phyloP scores from a whole-genome alignment of 306 rosid species.

The Castanopsis chinensis region DNA sequence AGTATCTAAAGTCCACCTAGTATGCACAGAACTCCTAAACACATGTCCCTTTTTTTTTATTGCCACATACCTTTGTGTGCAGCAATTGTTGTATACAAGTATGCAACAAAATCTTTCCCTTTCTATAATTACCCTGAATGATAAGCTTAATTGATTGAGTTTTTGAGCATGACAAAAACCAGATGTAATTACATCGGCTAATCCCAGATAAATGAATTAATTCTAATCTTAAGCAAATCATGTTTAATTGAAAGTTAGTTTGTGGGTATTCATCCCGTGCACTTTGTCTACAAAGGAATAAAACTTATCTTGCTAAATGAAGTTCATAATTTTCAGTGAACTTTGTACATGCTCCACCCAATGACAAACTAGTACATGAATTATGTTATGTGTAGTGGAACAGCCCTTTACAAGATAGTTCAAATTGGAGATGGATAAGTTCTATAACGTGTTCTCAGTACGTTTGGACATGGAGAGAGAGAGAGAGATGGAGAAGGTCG shows the following conservation, averaged over 20 bases:
- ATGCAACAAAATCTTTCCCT: too few species aligned
- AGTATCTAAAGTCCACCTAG: too few species aligned
- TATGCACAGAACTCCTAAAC: too few species aligned
- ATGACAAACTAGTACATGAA: not conserved
- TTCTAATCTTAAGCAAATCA: not conserved
- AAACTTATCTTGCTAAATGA: not conserved
- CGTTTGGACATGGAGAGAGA: not conserved
- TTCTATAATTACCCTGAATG: not conserved
- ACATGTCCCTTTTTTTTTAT: too few species aligned
- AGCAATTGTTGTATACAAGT: too few species aligned
- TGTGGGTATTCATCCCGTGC: not conserved
- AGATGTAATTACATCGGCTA: not conserved
- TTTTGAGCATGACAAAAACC: not conserved
- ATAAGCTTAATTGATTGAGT: not conserved
- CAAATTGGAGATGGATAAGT: not conserved
- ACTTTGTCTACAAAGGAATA: not conserved
- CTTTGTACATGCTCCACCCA: too few species aligned
- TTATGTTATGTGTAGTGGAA: not conserved
- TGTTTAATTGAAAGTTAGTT: not conserved
- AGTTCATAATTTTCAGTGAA: too few species aligned
- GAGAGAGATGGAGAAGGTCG: too few species aligned
- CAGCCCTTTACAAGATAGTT: not conserved
- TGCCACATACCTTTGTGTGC: too few species aligned
- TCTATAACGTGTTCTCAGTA: not conserved
- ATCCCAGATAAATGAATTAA: not conserved